Evolutionary conservation across 306 rosid genomes (phyloP), one percentile per base, ranked within the genome.

Genomic region (Vicia faba): DNA sequence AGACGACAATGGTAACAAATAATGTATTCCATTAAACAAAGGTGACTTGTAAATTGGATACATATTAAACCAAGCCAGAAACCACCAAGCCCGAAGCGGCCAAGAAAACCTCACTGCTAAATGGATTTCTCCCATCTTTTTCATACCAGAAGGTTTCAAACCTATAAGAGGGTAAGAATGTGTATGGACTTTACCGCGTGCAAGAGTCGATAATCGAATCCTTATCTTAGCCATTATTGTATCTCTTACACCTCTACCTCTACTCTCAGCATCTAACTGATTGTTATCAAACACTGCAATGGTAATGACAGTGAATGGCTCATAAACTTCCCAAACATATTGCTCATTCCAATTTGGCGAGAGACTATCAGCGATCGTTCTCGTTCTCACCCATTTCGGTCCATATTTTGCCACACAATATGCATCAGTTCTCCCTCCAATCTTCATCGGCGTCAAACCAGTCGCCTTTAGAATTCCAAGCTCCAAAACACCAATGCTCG

Each of bases 381-480:
- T 77, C 0, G 83, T 79, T 0, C 75, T 54, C 19, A 72, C 83
- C 89, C 89, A 82, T 38, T 85, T 85, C 0, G 79, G 57, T 0
- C 86, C 89, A 61, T 79, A 82, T 45, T 85, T 82, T 5, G 83
- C 89, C 14, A 82, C 83, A 55, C 89, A 85, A 49, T 77, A 79
- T 0, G 85, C 83, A 68, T 85, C 78, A 5, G 83, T 82, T 58
- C 79, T 73, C n/a, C 28, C 41, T 8, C 49, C 82, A 7, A 1
- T 41, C 45, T 77, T 80, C 85, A 80, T 78, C 25, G 84, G 75
- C 36, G 41, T 50, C 79, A 79, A 74, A 5, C 23, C 61, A 1
- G 68, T 70, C 26, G 75, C 89, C 29, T 79, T 77, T 8, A 77
- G 14, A 44, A 85, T 71, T 44, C 85, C 86, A 2, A 85, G 33